phyloP scores from a whole-genome alignment of 164 flowering plant genomes.

The Chimonanthus praecox region DNA sequence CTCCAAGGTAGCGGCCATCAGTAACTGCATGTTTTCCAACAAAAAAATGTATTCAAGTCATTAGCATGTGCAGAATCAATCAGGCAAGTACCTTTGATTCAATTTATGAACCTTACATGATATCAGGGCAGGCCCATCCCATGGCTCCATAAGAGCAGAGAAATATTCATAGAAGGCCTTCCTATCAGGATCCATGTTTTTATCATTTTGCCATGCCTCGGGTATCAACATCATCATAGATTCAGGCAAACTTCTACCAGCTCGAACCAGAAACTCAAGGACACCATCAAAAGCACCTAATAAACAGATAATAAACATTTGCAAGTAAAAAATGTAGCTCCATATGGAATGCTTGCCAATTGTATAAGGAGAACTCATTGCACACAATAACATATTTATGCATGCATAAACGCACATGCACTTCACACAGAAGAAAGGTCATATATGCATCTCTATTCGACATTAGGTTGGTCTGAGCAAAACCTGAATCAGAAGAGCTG shows the following conservation, averaged over 20 bases:
- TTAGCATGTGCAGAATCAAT: neutral
- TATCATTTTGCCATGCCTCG: conserved; percentile 99
- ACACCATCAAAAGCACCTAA: conserved; percentile 98
- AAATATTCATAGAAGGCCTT: conserved; percentile 93
- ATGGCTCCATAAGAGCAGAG: conserved; percentile 98
- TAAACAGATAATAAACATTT: neutral
- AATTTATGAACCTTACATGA: conserved; percentile 55
- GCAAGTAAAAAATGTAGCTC: conserved; percentile 2
- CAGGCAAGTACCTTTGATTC: neutral
- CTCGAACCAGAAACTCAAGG: conserved; percentile 88
- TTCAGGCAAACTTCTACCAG: conserved; percentile 99
- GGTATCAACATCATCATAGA: conserved; percentile 99
- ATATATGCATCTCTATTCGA: neutral
- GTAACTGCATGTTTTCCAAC: conserved; percentile 58
- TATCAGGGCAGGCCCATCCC: conserved; percentile 98
- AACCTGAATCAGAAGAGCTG: conserved; percentile 98
- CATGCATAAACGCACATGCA: neutral
- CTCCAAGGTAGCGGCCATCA: conserved; percentile 99
- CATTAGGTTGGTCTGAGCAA: neutral
- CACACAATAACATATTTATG: neutral
- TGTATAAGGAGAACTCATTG: too few relatives aligned
- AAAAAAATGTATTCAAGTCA: neutral
- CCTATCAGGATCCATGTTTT: conserved; percentile 90
- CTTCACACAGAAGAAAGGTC: neutral
- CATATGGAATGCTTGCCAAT: neutral